These are phyloP conservation scores for Lolium multiflorum DNA, from an alignment of 176 grass and related monocot genomes.

Conservation along the genomic window DNA sequence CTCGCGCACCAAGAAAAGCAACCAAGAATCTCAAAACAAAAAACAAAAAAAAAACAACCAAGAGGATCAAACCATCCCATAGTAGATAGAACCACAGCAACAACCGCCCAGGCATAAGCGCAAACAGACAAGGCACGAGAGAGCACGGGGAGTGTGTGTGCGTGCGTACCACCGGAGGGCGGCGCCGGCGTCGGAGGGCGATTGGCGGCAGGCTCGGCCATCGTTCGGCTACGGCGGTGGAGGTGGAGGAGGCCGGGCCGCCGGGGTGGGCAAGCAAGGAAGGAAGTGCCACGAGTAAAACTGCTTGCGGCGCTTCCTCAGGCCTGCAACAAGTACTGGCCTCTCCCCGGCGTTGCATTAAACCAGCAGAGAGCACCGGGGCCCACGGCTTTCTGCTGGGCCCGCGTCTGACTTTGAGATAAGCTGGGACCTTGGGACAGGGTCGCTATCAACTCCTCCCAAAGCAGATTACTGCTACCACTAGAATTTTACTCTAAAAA, in stretches of 20 bases:
- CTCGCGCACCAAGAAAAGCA: background rate
- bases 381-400: background rate
- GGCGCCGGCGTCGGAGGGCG: slow-evolving; percentile 10
- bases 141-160: background rate
- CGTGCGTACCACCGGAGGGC: slow-evolving; percentile 24
- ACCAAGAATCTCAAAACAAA: background rate
- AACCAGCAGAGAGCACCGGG: background rate
- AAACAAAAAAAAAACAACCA: background rate
- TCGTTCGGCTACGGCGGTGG: background rate
- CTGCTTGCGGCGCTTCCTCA: background rate
- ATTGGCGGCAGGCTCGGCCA: slow-evolving; percentile 34
- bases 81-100: background rate
- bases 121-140: background rate
- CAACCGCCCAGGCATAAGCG: background rate
- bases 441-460: background rate
- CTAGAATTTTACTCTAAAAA: background rate
- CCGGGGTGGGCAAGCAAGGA: too few species aligned
- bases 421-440: background rate
- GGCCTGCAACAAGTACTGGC: background rate
- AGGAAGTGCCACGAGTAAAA: slow-evolving; percentile 7
- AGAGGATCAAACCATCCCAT: background rate
- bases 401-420: background rate
- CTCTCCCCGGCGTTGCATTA: background rate
- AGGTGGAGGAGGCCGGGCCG: background rate
- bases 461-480: background rate